phyloP scores from a whole-genome alignment of 768 basidiomycete species.

The Mycena leptocephala region DNA sequence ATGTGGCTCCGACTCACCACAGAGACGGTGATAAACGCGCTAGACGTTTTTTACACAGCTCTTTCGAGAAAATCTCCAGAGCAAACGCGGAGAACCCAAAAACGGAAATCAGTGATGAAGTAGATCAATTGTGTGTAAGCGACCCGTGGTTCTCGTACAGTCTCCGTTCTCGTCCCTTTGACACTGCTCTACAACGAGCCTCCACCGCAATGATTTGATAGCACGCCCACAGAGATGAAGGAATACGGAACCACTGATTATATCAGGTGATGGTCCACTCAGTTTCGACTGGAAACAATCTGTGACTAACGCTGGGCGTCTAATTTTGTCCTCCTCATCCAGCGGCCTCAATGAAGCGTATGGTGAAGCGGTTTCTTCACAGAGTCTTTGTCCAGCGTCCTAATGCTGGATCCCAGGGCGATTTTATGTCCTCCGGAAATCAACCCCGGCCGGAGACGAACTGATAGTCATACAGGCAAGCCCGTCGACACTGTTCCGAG shows the following conservation, averaged over 20 bases:
- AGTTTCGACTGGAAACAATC: neutral
- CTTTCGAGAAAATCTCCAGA: neutral
- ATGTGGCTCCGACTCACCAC: neutral
- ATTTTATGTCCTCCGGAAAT: conserved; percentile 18
- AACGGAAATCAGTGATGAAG: neutral
- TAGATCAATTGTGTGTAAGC: neutral
- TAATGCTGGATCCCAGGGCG: conserved; percentile 16
- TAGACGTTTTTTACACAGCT: neutral
- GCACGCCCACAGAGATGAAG: conserved; percentile 2
- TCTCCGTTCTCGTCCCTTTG: conserved; percentile 6
- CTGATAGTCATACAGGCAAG: conserved; percentile 29
- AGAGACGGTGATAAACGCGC: neutral
- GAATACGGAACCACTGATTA: conserved; percentile 11
- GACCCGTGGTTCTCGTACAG: neutral
- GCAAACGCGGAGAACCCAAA: neutral
- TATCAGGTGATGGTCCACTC: neutral
- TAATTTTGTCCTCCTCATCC: conserved; percentile 4
- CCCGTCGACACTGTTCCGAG: neutral
- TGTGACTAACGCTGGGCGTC: neutral
- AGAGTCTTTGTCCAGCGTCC: neutral
- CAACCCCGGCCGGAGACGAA: conserved; percentile 12
- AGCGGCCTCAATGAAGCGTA: conserved; percentile 20
- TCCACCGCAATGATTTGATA: conserved; percentile 20
- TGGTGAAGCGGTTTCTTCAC: neutral
- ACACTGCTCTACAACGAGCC: conserved; percentile 15